Conservation (phyloP, 805 yeast genomes). For the Yarrowia hollandica region DNA sequence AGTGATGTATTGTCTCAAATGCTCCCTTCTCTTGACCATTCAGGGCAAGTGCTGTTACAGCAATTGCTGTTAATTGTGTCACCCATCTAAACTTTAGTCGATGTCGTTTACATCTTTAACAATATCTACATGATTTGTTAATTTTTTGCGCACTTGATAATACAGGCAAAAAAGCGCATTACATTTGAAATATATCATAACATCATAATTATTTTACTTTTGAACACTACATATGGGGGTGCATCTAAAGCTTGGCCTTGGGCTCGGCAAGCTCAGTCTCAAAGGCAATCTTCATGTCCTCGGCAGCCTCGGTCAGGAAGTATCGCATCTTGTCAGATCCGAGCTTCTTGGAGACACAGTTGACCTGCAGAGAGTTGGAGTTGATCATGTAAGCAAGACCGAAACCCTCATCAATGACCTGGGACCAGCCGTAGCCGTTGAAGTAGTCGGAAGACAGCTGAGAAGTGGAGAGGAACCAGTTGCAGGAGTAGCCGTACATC, state of each 20-base stretch:
- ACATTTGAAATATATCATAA: background rate
- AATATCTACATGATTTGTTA: too few relatives aligned
- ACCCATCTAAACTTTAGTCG: too few relatives aligned
- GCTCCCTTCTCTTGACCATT: too few relatives aligned
- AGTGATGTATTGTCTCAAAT: too few relatives aligned
- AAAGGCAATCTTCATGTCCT: constrained; percentile 72
- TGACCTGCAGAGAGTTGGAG: constrained; percentile 79
- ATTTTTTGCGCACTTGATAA: too few relatives aligned
- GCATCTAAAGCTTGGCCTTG: constrained; percentile 42
- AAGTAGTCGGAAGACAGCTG: constrained; percentile 82
- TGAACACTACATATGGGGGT: too few relatives aligned
- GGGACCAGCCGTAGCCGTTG: constrained; percentile 95
- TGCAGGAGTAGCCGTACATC: constrained; percentile 67
- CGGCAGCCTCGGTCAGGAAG: constrained; percentile 74
- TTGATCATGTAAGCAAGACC: constrained; percentile 94
- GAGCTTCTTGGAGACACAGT: constrained; percentile 71
- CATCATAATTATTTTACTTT: constrained; percentile 6
- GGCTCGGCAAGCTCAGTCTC: constrained; percentile 38
- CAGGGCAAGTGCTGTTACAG: too few relatives aligned
- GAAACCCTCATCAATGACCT: constrained; percentile 89
- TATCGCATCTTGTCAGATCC: constrained; percentile 52
- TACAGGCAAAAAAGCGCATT: too few relatives aligned
- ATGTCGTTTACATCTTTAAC: too few relatives aligned
- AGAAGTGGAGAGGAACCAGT: constrained; percentile 87
- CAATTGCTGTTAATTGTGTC: too few relatives aligned